Base-by-base conservation (phyloP, 2,329 filamentous ascomycete species). In the Stemphylium beticola region DNA sequence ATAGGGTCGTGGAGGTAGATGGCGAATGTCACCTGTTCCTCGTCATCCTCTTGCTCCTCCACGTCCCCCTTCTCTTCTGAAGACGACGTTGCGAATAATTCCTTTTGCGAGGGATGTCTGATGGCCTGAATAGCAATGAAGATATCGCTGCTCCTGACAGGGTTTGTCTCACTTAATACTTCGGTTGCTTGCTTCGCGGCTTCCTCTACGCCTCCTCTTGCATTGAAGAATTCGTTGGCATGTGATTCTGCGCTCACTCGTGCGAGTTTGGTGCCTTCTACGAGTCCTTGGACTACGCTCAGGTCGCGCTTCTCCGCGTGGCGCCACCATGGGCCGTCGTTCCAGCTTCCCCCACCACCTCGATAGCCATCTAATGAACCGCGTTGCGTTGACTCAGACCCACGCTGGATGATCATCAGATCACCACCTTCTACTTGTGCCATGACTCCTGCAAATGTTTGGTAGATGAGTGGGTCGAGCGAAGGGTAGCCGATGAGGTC, bases 351-450 rank as follows among this genome's bases (percentile, higher is more conserved):
- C 24, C 81, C 79, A 9, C 87, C 84, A 22, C 83, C 76, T 36
- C 77, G 77, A 66, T 83, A 84, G 34, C 82, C 82, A 54, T 81
- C 82, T 42, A 89, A 82, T 2, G 86, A 86, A 37, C 83, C 85
- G 40, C 87, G 87, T 26, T 86, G 87, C 41, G 87, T 85, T 43
- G 88, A 91, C 77, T 98, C 95, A 57, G 92, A 90, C 17, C 95
- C 95, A 33, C 93, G 90, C 78, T 99, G 95, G 57, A 98, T 87
- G 50, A 99, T 95, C 49, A 98, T 83, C 15, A 99, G 83, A 69
- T 98, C 95, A 50, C 95, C 95, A 61, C 95, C 95, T 78, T 99
- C 95, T 40, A 99, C 95, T 78, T 99, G 95, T n/a, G 92, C 86
- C 95, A 99, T 99, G 69, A 99, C 93, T 48, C 92, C 88, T 50